A percentile compares a stretch with the other conserved stretches of the same genome.
Evolutionary conservation across 2,329 filamentous ascomycete genomes (phyloP).

Genomic region (Orbilia javanica): DNA sequence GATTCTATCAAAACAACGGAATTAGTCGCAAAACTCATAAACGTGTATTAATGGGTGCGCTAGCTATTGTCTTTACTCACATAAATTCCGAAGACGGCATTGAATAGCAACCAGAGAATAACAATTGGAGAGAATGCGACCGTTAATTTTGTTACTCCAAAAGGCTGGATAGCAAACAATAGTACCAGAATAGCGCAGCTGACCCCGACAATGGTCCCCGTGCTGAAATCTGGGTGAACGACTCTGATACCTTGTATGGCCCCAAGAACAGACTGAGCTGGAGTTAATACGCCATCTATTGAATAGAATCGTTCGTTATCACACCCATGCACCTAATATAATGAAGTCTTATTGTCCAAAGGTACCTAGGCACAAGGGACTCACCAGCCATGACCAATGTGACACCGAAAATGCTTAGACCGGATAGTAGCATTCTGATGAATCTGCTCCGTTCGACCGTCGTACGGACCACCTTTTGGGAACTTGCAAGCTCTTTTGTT

Average conservation of each 20-base stretch:
- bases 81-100: constrained; percentile 74
- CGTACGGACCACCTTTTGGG: constrained; percentile 70
- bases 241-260: constrained; percentile 74
- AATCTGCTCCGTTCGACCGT: constrained; percentile 72
- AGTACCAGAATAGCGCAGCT: constrained; percentile 75
- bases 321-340: background rate
- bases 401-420: constrained; percentile 75
- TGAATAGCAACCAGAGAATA: constrained; percentile 76
- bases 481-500: constrained; percentile 71
- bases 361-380: background rate
- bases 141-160: constrained; percentile 74
- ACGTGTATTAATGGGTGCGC: too few relatives aligned
- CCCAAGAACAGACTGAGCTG: constrained; percentile 77
- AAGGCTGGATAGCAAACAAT: constrained; percentile 75
- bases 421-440: constrained; percentile 71
- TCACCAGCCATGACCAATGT: constrained; percentile 73
- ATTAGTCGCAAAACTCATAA: too few relatives aligned
- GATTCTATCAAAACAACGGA: constrained; percentile 65
- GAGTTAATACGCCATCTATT: constrained; percentile 74
- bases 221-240: constrained; percentile 71
- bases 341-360: background rate
- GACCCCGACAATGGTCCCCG: constrained; percentile 73
- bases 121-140: constrained; percentile 75
- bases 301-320: background rate
- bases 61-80: too few relatives aligned